phyloP scores from a whole-genome alignment of 2,329 filamentous ascomycete genomes.

The Curvularia eragrostidis region DNA sequence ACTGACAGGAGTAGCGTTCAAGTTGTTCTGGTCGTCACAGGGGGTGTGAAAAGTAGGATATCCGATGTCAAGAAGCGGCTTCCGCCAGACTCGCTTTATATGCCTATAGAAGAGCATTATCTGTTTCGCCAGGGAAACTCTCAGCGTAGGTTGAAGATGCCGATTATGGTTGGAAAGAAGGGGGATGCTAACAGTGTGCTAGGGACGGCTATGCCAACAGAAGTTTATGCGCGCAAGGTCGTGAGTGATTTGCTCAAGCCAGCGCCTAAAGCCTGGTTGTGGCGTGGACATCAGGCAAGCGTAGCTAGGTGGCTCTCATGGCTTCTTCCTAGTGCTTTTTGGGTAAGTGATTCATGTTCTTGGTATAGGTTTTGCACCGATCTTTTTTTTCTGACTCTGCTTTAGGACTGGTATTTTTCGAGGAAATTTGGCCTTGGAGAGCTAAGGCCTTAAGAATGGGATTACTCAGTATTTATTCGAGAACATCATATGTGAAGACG shows the following conservation, averaged over 20 bases:
- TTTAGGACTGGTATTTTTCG: neutral
- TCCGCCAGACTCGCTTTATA: neutral
- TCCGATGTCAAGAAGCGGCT: constrained; percentile 1
- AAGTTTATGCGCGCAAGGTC: neutral
- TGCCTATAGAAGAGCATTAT: neutral
- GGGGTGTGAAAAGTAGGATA: neutral
- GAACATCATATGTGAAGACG: neutral
- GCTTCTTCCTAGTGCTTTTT: neutral
- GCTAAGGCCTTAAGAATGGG: neutral
- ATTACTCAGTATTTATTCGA: neutral
- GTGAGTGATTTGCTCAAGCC: neutral
- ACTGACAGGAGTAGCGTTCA: neutral
- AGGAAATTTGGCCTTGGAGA: neutral
- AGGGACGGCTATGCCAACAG: neutral
- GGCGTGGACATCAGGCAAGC: neutral
- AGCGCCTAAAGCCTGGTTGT: neutral
- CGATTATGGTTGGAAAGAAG: neutral
- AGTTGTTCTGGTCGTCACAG: neutral
- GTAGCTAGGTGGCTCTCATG: neutral
- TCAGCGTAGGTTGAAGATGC: neutral
- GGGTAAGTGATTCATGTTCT: neutral
- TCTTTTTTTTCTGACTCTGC: neutral
- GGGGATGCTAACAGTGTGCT: neutral
- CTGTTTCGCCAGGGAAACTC: constrained; percentile 1
- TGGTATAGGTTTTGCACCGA: too few species aligned